A percentile compares a stretch with the other conserved stretches of the same genome.
Evolutionary conservation across 2,329 filamentous ascomycete species (phyloP).

Genomic region (Drechslerella coelobrocha): DNA sequence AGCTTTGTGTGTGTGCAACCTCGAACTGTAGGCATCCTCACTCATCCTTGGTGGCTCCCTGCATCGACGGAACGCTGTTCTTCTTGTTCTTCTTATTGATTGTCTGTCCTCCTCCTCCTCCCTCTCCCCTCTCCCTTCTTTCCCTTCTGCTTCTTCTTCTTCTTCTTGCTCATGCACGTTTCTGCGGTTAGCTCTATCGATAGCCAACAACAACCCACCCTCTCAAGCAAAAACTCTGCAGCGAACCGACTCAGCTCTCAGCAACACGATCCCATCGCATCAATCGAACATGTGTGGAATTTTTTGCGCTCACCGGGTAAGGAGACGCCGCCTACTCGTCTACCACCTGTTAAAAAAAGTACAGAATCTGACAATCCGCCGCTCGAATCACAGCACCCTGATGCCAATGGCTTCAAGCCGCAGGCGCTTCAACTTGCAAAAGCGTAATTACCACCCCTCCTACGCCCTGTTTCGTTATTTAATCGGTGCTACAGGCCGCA

Average conservation of each 20-base stretch:
- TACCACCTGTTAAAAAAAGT: not conserved
- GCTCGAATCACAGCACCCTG: slow-evolving; percentile 70
- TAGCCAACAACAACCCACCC: too few relatives aligned
- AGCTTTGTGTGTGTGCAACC: too few relatives aligned
- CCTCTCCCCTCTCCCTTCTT: not conserved
- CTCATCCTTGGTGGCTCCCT: too few relatives aligned
- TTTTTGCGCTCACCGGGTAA: slow-evolving; percentile 44
- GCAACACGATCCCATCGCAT: not conserved
- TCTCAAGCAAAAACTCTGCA: not conserved
- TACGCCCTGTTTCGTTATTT: slow-evolving; percentile 24
- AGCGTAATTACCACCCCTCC: slow-evolving; percentile 70
- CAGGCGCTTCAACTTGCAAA: slow-evolving; percentile 92
- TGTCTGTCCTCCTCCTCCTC: not conserved
- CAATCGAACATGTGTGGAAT: slow-evolving; percentile 45
- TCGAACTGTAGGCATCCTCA: too few relatives aligned
- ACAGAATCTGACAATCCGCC: not conserved
- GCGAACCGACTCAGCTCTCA: not conserved
- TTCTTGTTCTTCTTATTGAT: too few relatives aligned
- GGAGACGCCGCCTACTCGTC: not conserved
- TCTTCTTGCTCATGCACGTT: not conserved
- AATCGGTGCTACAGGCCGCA: slow-evolving; percentile 55
- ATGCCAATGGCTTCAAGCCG: slow-evolving; percentile 96
- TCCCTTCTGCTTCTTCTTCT: not conserved
- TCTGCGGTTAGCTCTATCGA: not conserved
- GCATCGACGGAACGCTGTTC: too few relatives aligned